phyloP scores from a whole-genome alignment of 139 green algal species.

The Chlamydomonas sp. region DNA sequence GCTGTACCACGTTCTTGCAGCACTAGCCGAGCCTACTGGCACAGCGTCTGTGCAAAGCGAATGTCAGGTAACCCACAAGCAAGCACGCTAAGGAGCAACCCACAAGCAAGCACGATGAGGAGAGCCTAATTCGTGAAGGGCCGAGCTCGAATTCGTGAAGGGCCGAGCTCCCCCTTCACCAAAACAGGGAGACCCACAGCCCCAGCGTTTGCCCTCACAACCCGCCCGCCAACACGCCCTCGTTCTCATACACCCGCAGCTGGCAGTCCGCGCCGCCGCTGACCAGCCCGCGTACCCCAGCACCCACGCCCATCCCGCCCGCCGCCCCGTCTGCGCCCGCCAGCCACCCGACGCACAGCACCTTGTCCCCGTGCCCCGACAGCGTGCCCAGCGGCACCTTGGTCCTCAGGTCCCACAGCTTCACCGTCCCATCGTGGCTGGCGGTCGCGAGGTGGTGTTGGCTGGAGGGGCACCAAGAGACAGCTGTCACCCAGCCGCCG shows the following conservation, averaged over 20 bases:
- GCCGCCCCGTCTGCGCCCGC: neutral
- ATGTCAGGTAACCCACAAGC: neutral
- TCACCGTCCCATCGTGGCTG: constrained; percentile 64
- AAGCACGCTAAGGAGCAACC: neutral
- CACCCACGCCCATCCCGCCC: neutral
- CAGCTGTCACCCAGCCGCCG: constrained; percentile 71
- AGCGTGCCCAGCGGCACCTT: constrained; percentile 68
- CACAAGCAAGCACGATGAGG: neutral
- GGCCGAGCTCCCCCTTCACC: too few species aligned
- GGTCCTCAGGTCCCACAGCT: constrained; percentile 75
- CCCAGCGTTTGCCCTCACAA: too few species aligned
- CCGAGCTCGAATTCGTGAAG: too few species aligned
- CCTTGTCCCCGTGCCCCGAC: constrained; percentile 63
- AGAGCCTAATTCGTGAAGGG: too few species aligned
- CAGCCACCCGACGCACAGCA: constrained; percentile 59
- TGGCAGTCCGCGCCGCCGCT: constrained; percentile 68
- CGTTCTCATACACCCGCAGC: constrained; percentile 51
- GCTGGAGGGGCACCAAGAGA: constrained; percentile 74
- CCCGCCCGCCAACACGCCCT: neutral
- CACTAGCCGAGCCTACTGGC: too few species aligned
- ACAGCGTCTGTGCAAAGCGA: too few species aligned
- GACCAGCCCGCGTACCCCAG: constrained; percentile 18
- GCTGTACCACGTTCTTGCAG: too few species aligned
- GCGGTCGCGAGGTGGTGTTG: constrained; percentile 73
- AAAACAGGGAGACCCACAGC: too few species aligned